A percentile compares a stretch with the other conserved stretches of the same genome.
Evolutionary conservation across 2,329 filamentous ascomycete species (phyloP).

Genomic region (Scytalidium lignicola): DNA sequence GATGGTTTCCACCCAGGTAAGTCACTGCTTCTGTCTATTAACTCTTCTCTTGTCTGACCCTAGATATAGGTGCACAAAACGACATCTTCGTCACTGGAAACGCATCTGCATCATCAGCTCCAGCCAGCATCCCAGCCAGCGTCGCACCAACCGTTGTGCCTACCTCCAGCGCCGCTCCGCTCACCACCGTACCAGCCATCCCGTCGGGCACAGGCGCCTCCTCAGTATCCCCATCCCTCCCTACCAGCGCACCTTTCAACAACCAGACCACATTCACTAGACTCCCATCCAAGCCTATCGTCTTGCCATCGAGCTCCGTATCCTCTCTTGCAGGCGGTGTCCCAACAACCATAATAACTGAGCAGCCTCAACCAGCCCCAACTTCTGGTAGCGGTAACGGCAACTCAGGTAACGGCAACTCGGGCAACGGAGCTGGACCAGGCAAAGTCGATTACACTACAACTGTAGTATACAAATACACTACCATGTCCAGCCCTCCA

Average conservation of each 20-base stretch:
- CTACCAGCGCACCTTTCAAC: background rate
- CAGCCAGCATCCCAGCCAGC: too few relatives aligned
- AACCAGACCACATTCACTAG: background rate
- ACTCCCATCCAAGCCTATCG: background rate
- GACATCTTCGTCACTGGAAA: background rate
- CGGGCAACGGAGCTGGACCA: too few relatives aligned
- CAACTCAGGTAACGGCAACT: too few relatives aligned
- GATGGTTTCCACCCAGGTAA: background rate
- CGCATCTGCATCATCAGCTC: background rate
- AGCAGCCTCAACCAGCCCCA: too few relatives aligned
- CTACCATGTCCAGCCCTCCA: background rate
- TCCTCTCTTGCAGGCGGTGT: background rate
- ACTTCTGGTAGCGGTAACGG: too few relatives aligned
- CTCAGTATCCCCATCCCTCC: background rate
- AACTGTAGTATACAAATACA: background rate
- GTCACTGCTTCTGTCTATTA: background rate
- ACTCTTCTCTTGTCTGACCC: background rate
- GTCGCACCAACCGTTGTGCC: background rate
- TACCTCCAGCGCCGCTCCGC: background rate
- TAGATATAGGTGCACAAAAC: slow-evolving; percentile 1
- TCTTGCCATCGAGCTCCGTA: background rate
- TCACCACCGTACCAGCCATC: background rate
- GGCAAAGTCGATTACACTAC: background rate
- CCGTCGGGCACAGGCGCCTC: too few relatives aligned
- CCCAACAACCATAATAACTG: too few relatives aligned